Conservation (phyloP, 495 filamentous ascomycete genomes). For the Trichocladium antarcticum region DNA sequence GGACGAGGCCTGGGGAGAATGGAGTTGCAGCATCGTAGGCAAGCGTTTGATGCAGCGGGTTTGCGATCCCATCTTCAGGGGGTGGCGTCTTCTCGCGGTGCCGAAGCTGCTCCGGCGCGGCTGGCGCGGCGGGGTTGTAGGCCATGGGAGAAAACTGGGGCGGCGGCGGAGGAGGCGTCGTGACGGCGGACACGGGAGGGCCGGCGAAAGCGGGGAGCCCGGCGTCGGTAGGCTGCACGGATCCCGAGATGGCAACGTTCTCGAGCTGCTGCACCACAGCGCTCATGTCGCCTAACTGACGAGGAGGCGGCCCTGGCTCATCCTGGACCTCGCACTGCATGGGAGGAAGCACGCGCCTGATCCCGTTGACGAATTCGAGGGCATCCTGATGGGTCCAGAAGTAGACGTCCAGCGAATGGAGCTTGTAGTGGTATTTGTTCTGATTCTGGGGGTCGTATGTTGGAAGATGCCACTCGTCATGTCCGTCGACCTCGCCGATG, state of each 20-base stretch:
- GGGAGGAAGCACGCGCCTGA: slow-evolving; percentile 47
- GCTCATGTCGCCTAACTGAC: slow-evolving; percentile 47
- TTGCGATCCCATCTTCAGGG: slow-evolving; percentile 55
- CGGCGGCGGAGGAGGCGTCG: slow-evolving; percentile 26
- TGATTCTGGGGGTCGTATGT: slow-evolving; percentile 57
- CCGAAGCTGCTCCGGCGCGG: slow-evolving; percentile 70
- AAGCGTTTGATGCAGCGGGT: slow-evolving; percentile 58
- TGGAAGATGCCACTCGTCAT: slow-evolving; percentile 67
- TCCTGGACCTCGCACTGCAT: slow-evolving; percentile 50
- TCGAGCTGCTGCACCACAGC: slow-evolving; percentile 78
- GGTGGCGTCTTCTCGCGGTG: slow-evolving; percentile 87
- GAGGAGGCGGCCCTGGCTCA: slow-evolving; percentile 40
- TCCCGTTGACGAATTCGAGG: slow-evolving; percentile 55
- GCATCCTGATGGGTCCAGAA: slow-evolving; percentile 77
- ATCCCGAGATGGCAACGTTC: slow-evolving; percentile 53
- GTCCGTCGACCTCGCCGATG: slow-evolving; percentile 47
- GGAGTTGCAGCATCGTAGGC: slow-evolving; percentile 48
- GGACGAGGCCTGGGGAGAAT: slow-evolving; percentile 37
- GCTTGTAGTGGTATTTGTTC: slow-evolving; percentile 57
- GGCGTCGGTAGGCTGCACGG: slow-evolving; percentile 32
- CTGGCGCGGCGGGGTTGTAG: slow-evolving; percentile 83
- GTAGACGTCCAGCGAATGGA: slow-evolving; percentile 81
- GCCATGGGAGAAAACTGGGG: slow-evolving; percentile 52
- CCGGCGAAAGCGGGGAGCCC: slow-evolving; percentile 29
- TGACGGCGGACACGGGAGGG: slow-evolving; percentile 28